Percentiles rank a stretch among this genome's conserved stretches.
Evolutionary conservation across 2,329 filamentous ascomycete species (phyloP).

Genomic region (Aschersonia sp.): DNA sequence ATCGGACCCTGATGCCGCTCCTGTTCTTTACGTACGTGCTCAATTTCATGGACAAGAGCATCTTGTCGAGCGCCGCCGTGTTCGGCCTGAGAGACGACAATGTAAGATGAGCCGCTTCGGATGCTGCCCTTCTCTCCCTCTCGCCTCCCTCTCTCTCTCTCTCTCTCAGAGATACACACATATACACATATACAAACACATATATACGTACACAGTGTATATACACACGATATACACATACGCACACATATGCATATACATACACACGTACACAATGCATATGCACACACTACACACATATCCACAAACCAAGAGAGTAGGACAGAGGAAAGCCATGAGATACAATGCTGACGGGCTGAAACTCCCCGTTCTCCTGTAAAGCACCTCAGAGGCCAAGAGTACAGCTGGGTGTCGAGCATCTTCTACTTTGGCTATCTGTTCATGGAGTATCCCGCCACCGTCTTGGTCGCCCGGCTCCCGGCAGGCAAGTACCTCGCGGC

Average conservation of each 20-base stretch:
- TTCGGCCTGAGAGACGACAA: slow-evolving; percentile 37
- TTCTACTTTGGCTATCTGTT: slow-evolving; percentile 31
- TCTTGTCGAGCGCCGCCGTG: slow-evolving; percentile 37
- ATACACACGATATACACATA: too few relatives aligned
- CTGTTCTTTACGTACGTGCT: slow-evolving; percentile 42
- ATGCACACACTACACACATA: too few relatives aligned
- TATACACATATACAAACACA: too few relatives aligned
- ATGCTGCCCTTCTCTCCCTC: slow-evolving; percentile 3
- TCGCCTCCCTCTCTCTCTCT: too few relatives aligned
- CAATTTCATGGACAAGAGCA: slow-evolving; percentile 47
- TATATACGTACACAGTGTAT: too few relatives aligned
- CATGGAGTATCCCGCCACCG: slow-evolving; percentile 32
- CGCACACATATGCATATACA: too few relatives aligned
- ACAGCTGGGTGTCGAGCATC: slow-evolving; percentile 7
- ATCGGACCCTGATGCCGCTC: slow-evolving; percentile 36
- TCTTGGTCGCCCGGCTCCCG: slow-evolving; percentile 30
- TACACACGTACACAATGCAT: too few relatives aligned
- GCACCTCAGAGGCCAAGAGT: slow-evolving; percentile 5
- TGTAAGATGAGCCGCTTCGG: slow-evolving; percentile 7
- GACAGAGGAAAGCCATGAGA: too few relatives aligned
- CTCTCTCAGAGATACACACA: too few relatives aligned
- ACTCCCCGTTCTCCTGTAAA: slow-evolving; percentile 1
- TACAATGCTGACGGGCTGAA: too few relatives aligned
- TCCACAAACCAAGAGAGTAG: too few relatives aligned
- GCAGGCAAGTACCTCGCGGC: slow-evolving; percentile 28